A percentile compares a stretch with the other conserved stretches of the same genome.
Evolutionary conservation across 345 rosid species (phyloP).

Genomic region (Abelmoschus esculentus): DNA sequence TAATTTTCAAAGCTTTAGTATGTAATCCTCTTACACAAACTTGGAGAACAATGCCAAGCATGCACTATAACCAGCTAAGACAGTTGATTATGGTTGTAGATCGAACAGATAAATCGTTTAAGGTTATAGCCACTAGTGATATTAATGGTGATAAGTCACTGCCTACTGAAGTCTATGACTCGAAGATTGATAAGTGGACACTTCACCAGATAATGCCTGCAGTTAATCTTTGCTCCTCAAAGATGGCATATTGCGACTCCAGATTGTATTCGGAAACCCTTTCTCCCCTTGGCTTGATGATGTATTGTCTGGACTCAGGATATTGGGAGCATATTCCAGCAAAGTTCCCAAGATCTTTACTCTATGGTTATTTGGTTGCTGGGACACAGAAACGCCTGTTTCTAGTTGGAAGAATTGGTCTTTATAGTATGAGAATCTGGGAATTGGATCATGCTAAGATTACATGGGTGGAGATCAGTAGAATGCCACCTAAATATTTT

Average conservation of each 20-base stretch:
- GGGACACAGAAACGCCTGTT: constrained; percentile 85
- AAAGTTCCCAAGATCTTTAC: constrained; percentile 78
- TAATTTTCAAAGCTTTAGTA: constrained; percentile 69
- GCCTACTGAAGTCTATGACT: constrained; percentile 91
- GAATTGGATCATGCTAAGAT: constrained; percentile 80
- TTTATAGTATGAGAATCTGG: constrained; percentile 96
- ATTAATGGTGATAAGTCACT: constrained; percentile 76
- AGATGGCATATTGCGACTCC: constrained; percentile 76
- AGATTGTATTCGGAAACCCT: constrained; percentile 50
- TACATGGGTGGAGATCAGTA: constrained; percentile 83
- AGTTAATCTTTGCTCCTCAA: constrained; percentile 85
- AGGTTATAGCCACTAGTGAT: constrained; percentile 86
- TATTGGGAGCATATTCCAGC: constrained; percentile 37
- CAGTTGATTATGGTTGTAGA: constrained; percentile 86
- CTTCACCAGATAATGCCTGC: constrained; percentile 93
- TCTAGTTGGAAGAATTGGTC: constrained; percentile 92
- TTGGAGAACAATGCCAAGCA: constrained; percentile 73
- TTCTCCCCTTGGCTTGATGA: constrained; percentile 93
- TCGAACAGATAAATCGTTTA: constrained; percentile 63
- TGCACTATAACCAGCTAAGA: constrained; percentile 85
- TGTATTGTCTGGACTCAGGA: constrained; percentile 73
- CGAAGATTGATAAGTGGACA: constrained; percentile 65
- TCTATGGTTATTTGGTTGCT: constrained; percentile 93
- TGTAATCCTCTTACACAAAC: constrained; percentile 86
- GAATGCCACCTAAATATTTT: constrained; percentile 90